Evolutionary conservation across 2,329 filamentous ascomycete species (phyloP).

Genomic region (Aschersonia sp.): DNA sequence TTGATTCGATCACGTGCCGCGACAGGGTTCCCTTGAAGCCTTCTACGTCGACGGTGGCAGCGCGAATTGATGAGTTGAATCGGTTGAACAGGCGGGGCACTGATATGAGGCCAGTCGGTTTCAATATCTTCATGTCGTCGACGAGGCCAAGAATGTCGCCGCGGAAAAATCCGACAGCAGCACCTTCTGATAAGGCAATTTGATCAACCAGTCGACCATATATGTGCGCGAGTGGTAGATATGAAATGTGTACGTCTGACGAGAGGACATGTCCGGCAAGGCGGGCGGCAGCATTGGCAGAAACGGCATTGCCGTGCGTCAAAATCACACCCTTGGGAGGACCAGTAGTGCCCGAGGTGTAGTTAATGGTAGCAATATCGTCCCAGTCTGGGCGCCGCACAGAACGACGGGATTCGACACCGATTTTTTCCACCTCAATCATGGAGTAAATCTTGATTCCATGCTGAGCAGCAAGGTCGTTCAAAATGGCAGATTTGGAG

Average conservation of each 20-base stretch:
- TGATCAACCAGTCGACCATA: constrained; percentile 80
- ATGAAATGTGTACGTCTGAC: constrained; percentile 61
- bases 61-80: constrained; percentile 71
- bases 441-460: constrained; percentile 73
- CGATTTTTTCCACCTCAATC: constrained; percentile 67
- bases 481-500: constrained; percentile 68
- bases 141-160: constrained; percentile 76
- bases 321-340: constrained; percentile 73
- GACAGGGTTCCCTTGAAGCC: constrained; percentile 74
- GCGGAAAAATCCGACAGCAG: constrained; percentile 80
- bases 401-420: constrained; percentile 52
- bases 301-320: constrained; percentile 68
- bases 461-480: constrained; percentile 55
- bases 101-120: constrained; percentile 71
- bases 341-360: constrained; percentile 76
- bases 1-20: constrained; percentile 63
- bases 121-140: constrained; percentile 80
- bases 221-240: constrained; percentile 88
- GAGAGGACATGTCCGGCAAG: constrained; percentile 33
- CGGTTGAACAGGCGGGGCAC: constrained; percentile 88
- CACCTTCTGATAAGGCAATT: constrained; percentile 54
- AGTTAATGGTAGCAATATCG: constrained; percentile 81
- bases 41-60: constrained; percentile 61
- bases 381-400: constrained; percentile 58
- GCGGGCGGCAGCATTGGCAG: constrained; percentile 51